phyloP scores from a whole-genome alignment of 2,329 filamentous ascomycete genomes.

The Metarhizium rileyi region DNA sequence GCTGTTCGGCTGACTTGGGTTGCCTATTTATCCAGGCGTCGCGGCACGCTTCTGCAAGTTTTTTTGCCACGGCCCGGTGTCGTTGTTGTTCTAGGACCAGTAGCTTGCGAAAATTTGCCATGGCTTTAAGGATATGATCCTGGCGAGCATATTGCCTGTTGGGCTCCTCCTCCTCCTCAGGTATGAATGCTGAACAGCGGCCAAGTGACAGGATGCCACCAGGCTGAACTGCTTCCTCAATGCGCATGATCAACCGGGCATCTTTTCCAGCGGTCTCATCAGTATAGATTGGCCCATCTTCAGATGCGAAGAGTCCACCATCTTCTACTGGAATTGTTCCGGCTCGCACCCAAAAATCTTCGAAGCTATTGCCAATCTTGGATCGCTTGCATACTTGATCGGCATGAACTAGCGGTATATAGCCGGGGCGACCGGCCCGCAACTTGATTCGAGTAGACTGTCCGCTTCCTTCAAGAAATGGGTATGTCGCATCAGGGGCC shows the following conservation, averaged over 20 bases:
- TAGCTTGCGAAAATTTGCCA: constrained; percentile 69
- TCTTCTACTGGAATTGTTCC: constrained; percentile 44
- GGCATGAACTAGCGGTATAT: constrained; percentile 50
- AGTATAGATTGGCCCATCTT: constrained; percentile 48
- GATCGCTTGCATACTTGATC: constrained; percentile 44
- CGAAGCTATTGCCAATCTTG: constrained; percentile 44
- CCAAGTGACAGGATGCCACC: constrained; percentile 66
- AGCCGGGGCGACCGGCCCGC: constrained; percentile 26
- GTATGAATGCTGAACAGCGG: constrained; percentile 61
- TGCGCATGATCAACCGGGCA: constrained; percentile 55
- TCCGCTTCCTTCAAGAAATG: constrained; percentile 13
- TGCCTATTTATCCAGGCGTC: constrained; percentile 67
- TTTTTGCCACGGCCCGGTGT: constrained; percentile 69
- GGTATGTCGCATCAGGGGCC: constrained; percentile 8
- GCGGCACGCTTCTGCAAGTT: constrained; percentile 66
- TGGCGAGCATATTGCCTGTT: constrained; percentile 74
- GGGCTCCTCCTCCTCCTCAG: constrained; percentile 64
- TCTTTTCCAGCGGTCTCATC: constrained; percentile 57
- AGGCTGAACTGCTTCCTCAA: constrained; percentile 63
- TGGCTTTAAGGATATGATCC: constrained; percentile 76
- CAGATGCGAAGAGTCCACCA: constrained; percentile 44
- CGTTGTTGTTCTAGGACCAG: constrained; percentile 69
- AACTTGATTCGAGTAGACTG: constrained; percentile 39
- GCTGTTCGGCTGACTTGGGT: constrained; percentile 68
- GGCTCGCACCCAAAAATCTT: constrained; percentile 46